Evolutionary conservation across 257 asterid species (phyloP), one percentile per base, ranked within the genome.

Genomic region (Jasminum sambac): DNA sequence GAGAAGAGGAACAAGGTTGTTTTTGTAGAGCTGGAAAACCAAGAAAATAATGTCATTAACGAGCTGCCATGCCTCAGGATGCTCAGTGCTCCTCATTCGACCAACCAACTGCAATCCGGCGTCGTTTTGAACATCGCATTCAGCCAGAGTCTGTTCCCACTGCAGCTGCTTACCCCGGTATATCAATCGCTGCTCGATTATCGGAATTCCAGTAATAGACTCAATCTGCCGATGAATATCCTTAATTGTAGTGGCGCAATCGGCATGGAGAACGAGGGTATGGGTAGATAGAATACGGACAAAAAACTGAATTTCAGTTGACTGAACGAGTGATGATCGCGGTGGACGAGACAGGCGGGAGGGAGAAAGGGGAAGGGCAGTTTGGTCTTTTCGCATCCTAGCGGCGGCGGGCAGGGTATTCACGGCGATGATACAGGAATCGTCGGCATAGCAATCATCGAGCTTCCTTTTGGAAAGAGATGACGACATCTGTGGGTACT

Each of bases 41-140:
- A 70, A 30, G 0, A 86, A 81, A 12, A 95, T 80, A 16, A 91
- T 76, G 4, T 82, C 95, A 63, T 85, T 78, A 48, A 95, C 77
- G 38, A 83, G 80, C 74, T 86, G 87, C 97, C 98, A 91, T 0
- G 99, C 93, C 42, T 77, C 81, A 0, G 99, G 99, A 52, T 95
- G 90, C 0, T 64, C 85, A 0, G 97, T 89, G 75, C 96, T 89
- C 72, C 99, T 77, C 96, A 95, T 79, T 0, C 98, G 86, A 8
- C 91, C 96, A 2, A 88, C 90, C 25, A 95, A 58, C 36, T 86
- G 82, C 44, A 95, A 70, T 0, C 79, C 75, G 0, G 97, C 93
- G 55, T 91, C 98, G 5, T 84, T 90, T 17, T 85, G 80, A 1
- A 95, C 76, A 0, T 67, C 26, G 43, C 92, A 89, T 0, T 87